These are phyloP conservation scores for Monosporascus sp. DNA, from an alignment of 2,329 filamentous ascomycete species.

Conservation along the genomic window DNA sequence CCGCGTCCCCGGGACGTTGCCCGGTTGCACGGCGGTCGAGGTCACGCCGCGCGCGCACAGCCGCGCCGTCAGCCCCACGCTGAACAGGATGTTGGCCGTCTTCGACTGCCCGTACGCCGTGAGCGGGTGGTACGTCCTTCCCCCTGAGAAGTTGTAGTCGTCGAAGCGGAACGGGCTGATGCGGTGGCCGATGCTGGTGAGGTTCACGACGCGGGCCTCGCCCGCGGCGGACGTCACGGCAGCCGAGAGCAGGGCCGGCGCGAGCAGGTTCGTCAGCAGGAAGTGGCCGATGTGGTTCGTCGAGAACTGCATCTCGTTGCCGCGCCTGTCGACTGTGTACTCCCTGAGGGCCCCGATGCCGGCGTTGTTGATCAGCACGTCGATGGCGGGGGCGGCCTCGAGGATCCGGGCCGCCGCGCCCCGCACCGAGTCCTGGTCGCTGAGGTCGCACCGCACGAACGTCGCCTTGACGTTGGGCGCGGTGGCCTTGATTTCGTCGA, in stretches of 20 bases:
- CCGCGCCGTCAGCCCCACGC: constrained; percentile 19
- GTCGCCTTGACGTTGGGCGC: constrained; percentile 7
- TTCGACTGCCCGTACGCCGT: constrained; percentile 40
- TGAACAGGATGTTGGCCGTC: constrained; percentile 37
- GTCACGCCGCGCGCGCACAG: constrained; percentile 12
- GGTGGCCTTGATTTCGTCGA: constrained; percentile 9
- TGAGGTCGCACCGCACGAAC: constrained; percentile 12
- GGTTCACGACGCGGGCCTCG: constrained; percentile 31
- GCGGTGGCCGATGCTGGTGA: constrained; percentile 31
- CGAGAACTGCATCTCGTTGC: constrained; percentile 9
- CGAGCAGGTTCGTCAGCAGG: constrained; percentile 13
- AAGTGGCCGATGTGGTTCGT: constrained; percentile 16
- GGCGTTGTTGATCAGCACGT: constrained; percentile 13
- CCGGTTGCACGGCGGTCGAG: constrained; percentile 28
- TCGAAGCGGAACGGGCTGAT: constrained; percentile 32
- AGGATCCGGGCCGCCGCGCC: constrained; percentile 10
- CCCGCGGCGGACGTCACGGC: neutral
- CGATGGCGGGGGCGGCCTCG: constrained; percentile 6
- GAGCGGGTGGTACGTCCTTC: constrained; percentile 30
- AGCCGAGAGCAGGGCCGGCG: neutral
- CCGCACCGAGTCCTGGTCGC: constrained; percentile 11
- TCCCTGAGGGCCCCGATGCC: constrained; percentile 9
- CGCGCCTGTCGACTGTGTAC: constrained; percentile 14
- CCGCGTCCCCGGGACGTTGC: constrained; percentile 6
- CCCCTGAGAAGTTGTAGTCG: constrained; percentile 30